These are phyloP conservation scores for Fusarium decemcellulare DNA, from an alignment of 2,329 filamentous ascomycete species.

Conservation along the genomic window DNA sequence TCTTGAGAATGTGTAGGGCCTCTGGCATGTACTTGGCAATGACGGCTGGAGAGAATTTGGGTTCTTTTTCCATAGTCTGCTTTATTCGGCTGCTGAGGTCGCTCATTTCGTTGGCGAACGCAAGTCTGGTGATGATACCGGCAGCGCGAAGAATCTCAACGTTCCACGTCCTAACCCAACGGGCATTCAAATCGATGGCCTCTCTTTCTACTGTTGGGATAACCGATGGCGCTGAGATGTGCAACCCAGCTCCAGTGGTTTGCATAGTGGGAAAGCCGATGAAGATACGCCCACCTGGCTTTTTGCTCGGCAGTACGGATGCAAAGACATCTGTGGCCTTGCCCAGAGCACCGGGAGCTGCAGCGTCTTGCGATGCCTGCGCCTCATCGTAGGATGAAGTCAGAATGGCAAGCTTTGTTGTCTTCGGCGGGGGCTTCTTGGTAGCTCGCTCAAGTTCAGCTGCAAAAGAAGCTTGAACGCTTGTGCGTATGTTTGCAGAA, in stretches of 20 bases:
- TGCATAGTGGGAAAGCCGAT: conserved; percentile 98
- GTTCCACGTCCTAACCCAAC: conserved; percentile 97
- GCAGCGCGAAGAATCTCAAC: conserved; percentile 91
- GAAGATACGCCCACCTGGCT: conserved; percentile 87
- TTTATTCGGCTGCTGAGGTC: conserved; percentile 76
- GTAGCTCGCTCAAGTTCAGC: conserved; percentile 94
- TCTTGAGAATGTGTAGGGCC: conserved; percentile 86
- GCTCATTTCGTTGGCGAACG: conserved; percentile 89
- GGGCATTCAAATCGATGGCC: conserved; percentile 95
- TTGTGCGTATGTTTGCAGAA: conserved; percentile 85
- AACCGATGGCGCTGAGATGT: conserved; percentile 95
- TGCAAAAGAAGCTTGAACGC: conserved; percentile 79
- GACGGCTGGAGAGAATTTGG: conserved; percentile 72
- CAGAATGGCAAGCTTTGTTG: conserved; percentile 86
- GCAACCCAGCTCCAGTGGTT: conserved; percentile 93
- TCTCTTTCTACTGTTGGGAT: conserved; percentile 98
- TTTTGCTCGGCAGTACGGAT: conserved; percentile 89
- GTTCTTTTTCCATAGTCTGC: conserved; percentile 59
- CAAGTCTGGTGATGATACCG: conserved; percentile 89
- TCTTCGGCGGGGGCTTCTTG: conserved; percentile 94
- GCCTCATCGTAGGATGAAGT: conserved; percentile 92
- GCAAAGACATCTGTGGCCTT: conserved; percentile 85
- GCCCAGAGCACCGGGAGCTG: conserved; percentile 60
- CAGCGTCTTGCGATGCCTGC: conserved; percentile 71
- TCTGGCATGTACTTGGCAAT: conserved; percentile 80